phyloP scores from a whole-genome alignment of 202 grass and related monocot genomes.

The Dendrocalamus latiflorus region DNA sequence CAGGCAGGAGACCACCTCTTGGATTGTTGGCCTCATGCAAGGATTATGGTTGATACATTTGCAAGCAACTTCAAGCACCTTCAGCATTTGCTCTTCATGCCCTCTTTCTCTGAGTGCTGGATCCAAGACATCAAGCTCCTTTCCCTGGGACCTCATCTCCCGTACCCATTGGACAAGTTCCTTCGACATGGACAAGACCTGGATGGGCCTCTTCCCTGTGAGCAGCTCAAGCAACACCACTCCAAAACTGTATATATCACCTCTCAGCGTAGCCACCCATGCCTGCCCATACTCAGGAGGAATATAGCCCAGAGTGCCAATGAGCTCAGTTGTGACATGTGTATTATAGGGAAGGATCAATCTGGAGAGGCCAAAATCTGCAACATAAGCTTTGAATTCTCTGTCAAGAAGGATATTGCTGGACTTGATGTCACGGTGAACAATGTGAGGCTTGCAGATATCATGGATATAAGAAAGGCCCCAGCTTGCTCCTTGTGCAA shows the following conservation, averaged over 20 bases:
- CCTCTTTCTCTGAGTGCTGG: conserved; percentile 46
- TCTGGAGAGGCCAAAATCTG: conserved; percentile 86
- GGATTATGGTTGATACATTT: conserved; percentile 70
- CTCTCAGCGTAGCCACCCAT: conserved; percentile 65
- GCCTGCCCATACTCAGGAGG: conserved; percentile 79
- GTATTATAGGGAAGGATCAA: conserved; percentile 71
- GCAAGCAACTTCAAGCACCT: conserved; percentile 70
- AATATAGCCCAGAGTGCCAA: conserved; percentile 89
- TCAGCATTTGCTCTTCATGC: conserved; percentile 68
- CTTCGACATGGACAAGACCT: conserved; percentile 52
- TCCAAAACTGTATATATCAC: conserved; percentile 81
- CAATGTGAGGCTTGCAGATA: conserved; percentile 68
- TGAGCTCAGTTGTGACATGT: conserved; percentile 83
- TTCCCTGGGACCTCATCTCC: conserved; percentile 51
- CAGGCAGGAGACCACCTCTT: conserved; percentile 66
- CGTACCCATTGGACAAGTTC: conserved; percentile 74
- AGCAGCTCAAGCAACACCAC: conserved; percentile 76
- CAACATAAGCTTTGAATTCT: too few relatives aligned
- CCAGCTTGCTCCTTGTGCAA: conserved; percentile 60
- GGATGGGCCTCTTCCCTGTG: conserved; percentile 70
- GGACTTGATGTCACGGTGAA: conserved; percentile 91
- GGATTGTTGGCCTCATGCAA: conserved; percentile 56
- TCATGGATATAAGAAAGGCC: conserved; percentile 89
- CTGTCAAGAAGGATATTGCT: conserved; percentile 89
- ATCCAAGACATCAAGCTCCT: conserved; percentile 54